phyloP scores from a whole-genome alignment of 73 alveolate species.

The Paramecium caudatum region DNA sequence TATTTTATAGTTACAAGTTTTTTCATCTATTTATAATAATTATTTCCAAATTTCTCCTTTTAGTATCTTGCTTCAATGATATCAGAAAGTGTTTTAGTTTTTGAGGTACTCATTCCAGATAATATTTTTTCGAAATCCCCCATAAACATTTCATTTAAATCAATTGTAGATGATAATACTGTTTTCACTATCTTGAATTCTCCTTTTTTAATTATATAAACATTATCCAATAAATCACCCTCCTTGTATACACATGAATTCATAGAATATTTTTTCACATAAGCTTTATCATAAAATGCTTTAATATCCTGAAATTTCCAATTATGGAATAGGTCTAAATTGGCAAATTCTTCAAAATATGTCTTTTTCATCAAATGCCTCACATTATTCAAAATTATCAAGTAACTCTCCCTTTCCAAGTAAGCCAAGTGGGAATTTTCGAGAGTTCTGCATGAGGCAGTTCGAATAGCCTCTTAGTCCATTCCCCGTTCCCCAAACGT shows the following conservation, averaged over 20 bases:
- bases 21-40: slow-evolving; percentile 10
- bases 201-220: slow-evolving; percentile 78
- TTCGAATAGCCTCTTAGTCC: slow-evolving; percentile 24
- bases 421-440: slow-evolving; percentile 50
- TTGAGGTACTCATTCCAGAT: neutral
- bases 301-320: slow-evolving; percentile 57
- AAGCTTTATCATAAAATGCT: slow-evolving; percentile 61
- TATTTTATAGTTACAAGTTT: slow-evolving; percentile 43
- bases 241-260: slow-evolving; percentile 58
- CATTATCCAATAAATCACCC: slow-evolving; percentile 67
- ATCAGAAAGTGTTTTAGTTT: slow-evolving; percentile 5
- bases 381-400: neutral
- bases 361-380: slow-evolving; percentile 29
- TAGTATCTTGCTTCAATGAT: slow-evolving; percentile 46
- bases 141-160: slow-evolving; percentile 51
- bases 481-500: slow-evolving; percentile 59
- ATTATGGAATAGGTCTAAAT: slow-evolving; percentile 19
- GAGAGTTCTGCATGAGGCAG: slow-evolving; percentile 45
- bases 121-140: slow-evolving; percentile 63
- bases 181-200: slow-evolving; percentile 77
- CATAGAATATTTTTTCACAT: slow-evolving; percentile 65
- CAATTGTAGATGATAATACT: slow-evolving; percentile 52
- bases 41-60: slow-evolving; percentile 53
- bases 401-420: neutral
- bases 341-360: slow-evolving; percentile 58